Evolutionary conservation across 169 alveolate genomes (phyloP).

Genomic region (Perkinsus marinus): DNA sequence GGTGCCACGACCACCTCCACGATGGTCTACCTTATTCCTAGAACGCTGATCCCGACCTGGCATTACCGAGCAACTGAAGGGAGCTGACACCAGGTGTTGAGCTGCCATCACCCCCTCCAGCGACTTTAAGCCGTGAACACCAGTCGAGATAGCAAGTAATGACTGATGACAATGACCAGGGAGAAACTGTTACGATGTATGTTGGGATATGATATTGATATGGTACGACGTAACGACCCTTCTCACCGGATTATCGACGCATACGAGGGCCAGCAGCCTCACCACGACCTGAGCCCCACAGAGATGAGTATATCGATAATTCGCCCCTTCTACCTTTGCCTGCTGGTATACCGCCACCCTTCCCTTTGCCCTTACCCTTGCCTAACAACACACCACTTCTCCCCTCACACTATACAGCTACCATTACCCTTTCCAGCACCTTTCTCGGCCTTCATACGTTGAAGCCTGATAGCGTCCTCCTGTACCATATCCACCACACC

Average conservation of each 20-base stretch:
- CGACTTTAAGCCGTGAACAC: too few relatives aligned
- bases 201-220: not conserved
- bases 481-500: conserved; percentile 34
- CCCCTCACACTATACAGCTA: too few relatives aligned
- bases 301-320: not conserved
- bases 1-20: not conserved
- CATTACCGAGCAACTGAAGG: too few relatives aligned
- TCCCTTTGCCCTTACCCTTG: not conserved
- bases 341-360: not conserved
- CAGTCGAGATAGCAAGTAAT: too few relatives aligned
- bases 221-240: not conserved
- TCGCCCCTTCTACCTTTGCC: not conserved
- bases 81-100: too few relatives aligned
- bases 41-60: too few relatives aligned
- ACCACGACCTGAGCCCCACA: not conserved
- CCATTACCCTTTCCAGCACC: not conserved
- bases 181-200: not conserved
- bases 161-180: too few relatives aligned
- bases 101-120: too few relatives aligned
- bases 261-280: not conserved
- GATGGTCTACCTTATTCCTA: not conserved
- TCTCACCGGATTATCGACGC: not conserved
- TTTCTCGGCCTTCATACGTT: not conserved
- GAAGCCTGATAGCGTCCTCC: conserved; percentile 14
- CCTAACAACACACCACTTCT: not conserved